Evolutionary conservation across 352 stramenopile species (phyloP), one percentile per base, ranked within the genome.

Genomic region (Globisporangium cylindrosporum): DNA sequence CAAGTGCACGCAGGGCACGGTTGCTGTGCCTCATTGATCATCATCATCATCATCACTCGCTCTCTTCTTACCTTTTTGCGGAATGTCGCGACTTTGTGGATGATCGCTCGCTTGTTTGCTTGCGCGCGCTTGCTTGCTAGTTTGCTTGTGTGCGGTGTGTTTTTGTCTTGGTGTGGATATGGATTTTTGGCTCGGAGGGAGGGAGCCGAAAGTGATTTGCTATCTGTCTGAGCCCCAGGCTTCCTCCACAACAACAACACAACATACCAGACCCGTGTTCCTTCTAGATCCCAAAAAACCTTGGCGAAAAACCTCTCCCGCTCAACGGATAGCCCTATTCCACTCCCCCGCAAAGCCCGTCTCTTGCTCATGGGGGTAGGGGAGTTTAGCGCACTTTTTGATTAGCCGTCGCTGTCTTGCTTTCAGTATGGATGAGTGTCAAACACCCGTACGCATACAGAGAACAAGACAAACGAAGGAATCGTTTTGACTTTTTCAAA

Each of bases 201-300:
- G 55, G 24, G 36, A 64, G 14, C 15, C 14, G 29, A 64, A 64
- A 41, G 59, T 54, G 36, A 64, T 65, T 43, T 59, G 54, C 59
- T 34, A 63, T 65, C 27, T 29, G 4, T 32, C 27, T 59, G 54
- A 46, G n/a, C 59, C 22, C 51, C 14, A 24, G 58, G 32, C 22
- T 10, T 34, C 4, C 8, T 15, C 20, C 36, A 32, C 25, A 14
- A 20, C 22, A 10, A 54, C 59, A 34, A 64, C 59, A 34, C 58
- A 63, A 36, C 34, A 51, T 34, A 25, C 51, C 57, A 61, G 6
- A 51, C 1, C 4, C 12, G 38, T 18, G 20, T 53, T 63, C 9
- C 58, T 63, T 63, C 58, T 63, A 36, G 34, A 63, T 62, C 57
- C 34, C 29, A 29, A 62, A 54, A 54, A 54, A 54, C 46, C 46